A percentile compares a stretch with the other conserved stretches of the same genome.
Conservation (phyloP, 108 stramenopile species). For the Skeletonema tropicum region DNA sequence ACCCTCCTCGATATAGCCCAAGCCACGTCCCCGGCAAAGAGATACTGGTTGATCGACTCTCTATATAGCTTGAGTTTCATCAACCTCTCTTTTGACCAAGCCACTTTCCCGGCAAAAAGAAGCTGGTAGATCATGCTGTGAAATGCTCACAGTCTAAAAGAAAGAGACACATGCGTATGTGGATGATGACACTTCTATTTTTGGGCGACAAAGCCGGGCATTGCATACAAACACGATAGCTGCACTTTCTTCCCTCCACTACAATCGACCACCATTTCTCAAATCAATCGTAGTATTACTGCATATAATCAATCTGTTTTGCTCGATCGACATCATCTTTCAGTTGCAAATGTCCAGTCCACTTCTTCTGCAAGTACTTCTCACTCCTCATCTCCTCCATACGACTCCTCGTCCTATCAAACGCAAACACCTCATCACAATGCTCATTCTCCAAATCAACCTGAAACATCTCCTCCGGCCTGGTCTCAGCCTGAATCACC, state of each 20-base stretch:
- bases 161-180: neutral
- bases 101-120: neutral
- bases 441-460: slow-evolving; percentile 56
- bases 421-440: slow-evolving; percentile 95
- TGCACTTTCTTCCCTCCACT: neutral
- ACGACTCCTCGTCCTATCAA: slow-evolving; percentile 89
- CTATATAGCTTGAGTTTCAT: too few species aligned
- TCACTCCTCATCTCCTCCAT: slow-evolving; percentile 92
- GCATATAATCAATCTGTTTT: neutral
- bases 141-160: neutral
- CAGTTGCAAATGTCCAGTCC: slow-evolving; percentile 35
- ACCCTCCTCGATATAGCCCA: neutral
- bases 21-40: slow-evolving; percentile 1
- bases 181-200: neutral
- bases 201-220: neutral
- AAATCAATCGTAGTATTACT: neutral
- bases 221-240: neutral
- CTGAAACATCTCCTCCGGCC: slow-evolving; percentile 41
- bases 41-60: neutral
- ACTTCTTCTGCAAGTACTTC: slow-evolving; percentile 66
- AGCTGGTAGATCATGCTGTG: neutral
- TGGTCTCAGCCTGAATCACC: slow-evolving; percentile 57
- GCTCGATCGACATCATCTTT: neutral
- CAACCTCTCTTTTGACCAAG: neutral
- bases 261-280: neutral